A percentile compares a stretch with the other conserved stretches of the same genome.
These are phyloP conservation scores for Oryza meridionalis DNA, from an alignment of 176 grass and related monocot species.

Conservation along the genomic window DNA sequence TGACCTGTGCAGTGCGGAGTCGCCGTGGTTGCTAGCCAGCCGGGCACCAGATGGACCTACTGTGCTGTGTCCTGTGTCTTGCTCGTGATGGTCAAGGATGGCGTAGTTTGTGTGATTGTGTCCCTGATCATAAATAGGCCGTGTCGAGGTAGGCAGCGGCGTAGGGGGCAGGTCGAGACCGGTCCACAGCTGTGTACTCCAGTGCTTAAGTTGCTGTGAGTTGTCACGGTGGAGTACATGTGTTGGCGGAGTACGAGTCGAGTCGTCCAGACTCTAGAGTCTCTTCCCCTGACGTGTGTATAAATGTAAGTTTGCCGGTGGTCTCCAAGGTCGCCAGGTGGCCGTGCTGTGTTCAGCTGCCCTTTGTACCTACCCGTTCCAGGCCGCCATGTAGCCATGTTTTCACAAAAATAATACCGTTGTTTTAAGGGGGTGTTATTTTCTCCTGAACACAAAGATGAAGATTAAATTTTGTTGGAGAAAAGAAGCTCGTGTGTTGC, in stretches of 20 bases:
- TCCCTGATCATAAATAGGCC: not conserved
- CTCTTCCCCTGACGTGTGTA: too few species aligned
- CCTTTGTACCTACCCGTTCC: not conserved
- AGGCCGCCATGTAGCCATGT: not conserved
- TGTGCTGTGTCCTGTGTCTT: not conserved
- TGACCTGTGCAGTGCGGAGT: not conserved
- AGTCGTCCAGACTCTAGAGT: too few species aligned
- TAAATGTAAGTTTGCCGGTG: not conserved
- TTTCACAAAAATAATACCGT: too few species aligned
- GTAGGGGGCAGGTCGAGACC: not conserved
- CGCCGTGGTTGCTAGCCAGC: not conserved
- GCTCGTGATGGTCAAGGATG: not conserved
- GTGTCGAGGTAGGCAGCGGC: not conserved
- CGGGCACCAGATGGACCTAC: not conserved
- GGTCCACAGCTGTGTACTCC: not conserved
- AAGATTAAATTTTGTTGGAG: too few species aligned
- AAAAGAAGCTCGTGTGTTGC: too few species aligned
- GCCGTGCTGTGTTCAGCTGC: not conserved
- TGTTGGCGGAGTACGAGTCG: not conserved
- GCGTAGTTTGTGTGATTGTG: not conserved
- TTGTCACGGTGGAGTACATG: not conserved
- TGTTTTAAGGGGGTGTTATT: too few species aligned
- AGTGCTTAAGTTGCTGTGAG: too few species aligned
- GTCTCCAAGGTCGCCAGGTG: not conserved
- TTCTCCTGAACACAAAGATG: too few species aligned